phyloP scores from a whole-genome alignment of 441 rosid genomes.

The Pelargonium australe region DNA sequence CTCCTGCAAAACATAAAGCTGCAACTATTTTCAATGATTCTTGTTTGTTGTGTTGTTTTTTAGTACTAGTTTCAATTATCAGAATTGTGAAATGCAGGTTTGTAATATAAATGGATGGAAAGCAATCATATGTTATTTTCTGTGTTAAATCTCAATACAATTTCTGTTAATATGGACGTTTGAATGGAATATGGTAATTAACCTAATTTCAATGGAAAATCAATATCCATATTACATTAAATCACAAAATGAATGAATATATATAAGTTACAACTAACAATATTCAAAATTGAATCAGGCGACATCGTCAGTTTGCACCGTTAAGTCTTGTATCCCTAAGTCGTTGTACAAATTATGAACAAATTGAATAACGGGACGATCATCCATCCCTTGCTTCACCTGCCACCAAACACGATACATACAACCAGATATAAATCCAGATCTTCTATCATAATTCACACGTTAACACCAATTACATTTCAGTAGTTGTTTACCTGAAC shows the following conservation, averaged over 20 bases:
- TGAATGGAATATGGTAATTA: not conserved
- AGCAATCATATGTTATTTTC: not conserved
- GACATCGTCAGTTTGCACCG: conserved; percentile 49
- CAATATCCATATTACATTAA: not conserved
- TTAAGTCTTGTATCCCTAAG: conserved; percentile 70
- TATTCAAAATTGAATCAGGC: conserved; percentile 4
- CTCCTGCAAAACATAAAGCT: too few species aligned
- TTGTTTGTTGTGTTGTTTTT: too few species aligned
- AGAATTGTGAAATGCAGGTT: too few species aligned
- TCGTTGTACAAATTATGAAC: conserved; percentile 69
- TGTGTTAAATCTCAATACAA: not conserved
- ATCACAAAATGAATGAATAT: not conserved
- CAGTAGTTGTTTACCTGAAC: conserved; percentile 41
- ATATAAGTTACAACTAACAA: not conserved
- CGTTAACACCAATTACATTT: too few species aligned
- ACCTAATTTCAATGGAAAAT: not conserved
- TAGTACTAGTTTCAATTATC: too few species aligned
- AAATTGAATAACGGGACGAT: conserved; percentile 42
- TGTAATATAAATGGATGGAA: too few species aligned
- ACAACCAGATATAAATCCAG: too few species aligned
- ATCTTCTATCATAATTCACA: conserved; percentile 8
- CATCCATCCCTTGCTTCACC: conserved; percentile 64
- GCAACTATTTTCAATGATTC: too few species aligned
- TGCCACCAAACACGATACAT: conserved; percentile 8
- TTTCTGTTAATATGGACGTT: not conserved